Percentiles rank a stretch among this genome's conserved stretches.
Evolutionary conservation across 2,329 filamentous ascomycete species (phyloP).

Genomic region (Elsinoe arachidis): DNA sequence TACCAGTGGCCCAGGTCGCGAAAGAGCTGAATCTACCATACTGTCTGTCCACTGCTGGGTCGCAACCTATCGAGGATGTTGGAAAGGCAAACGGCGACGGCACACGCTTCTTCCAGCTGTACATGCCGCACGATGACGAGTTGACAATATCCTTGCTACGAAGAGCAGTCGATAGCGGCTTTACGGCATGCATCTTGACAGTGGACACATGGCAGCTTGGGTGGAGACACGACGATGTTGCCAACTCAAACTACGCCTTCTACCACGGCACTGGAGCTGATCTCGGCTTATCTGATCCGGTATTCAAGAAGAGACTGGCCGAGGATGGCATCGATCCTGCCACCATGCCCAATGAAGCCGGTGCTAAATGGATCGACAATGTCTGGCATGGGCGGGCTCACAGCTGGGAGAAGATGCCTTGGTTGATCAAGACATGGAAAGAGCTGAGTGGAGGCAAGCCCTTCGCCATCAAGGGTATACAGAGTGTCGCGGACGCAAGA

Average conservation of each 20-base stretch:
- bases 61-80: slow-evolving; percentile 49
- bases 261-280: slow-evolving; percentile 53
- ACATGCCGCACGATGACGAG: slow-evolving; percentile 55
- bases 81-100: slow-evolving; percentile 45
- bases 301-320: slow-evolving; percentile 47
- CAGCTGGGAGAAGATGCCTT: slow-evolving; percentile 58
- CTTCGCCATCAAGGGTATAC: slow-evolving; percentile 62
- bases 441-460: slow-evolving; percentile 46
- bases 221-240: slow-evolving; percentile 52
- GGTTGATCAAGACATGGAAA: slow-evolving; percentile 53
- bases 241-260: slow-evolving; percentile 53
- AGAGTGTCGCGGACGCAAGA: slow-evolving; percentile 55
- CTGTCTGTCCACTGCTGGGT: slow-evolving; percentile 51
- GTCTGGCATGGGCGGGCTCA: slow-evolving; percentile 56
- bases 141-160: slow-evolving; percentile 48
- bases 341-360: slow-evolving; percentile 45
- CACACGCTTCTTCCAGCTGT: slow-evolving; percentile 54
- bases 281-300: slow-evolving; percentile 50
- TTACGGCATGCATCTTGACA: slow-evolving; percentile 51
- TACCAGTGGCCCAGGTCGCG: slow-evolving; percentile 52
- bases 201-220: slow-evolving; percentile 57
- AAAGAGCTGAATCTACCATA: slow-evolving; percentile 53
- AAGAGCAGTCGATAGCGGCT: slow-evolving; percentile 48
- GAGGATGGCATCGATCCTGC: slow-evolving; percentile 46
- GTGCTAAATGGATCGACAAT: slow-evolving; percentile 55